These are phyloP conservation scores for Ogataea neopini DNA, from an alignment of 805 yeast genomes.

Conservation along the genomic window DNA sequence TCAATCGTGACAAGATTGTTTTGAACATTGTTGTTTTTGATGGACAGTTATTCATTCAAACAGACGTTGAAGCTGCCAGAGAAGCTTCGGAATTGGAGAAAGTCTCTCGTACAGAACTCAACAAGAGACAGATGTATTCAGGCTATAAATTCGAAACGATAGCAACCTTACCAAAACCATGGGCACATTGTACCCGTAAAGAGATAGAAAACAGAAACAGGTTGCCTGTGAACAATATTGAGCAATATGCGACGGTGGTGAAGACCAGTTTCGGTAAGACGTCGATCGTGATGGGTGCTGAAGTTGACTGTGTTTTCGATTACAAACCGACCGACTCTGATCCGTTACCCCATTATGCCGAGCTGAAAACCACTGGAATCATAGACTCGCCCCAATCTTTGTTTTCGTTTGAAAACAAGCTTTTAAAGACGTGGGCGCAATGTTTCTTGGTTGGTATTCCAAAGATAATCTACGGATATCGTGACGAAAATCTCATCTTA, in stretches of 20 bases:
- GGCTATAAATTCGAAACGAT: constrained; percentile 87
- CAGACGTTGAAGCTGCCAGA: constrained; percentile 35
- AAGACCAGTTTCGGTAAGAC: constrained; percentile 79
- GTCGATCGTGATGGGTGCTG: constrained; percentile 76
- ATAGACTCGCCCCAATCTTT: constrained; percentile 60
- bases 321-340: constrained; percentile 56
- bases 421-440: constrained; percentile 89
- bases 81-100: constrained; percentile 33
- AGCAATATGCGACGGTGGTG: constrained; percentile 80
- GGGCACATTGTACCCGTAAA: constrained; percentile 66
- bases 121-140: constrained; percentile 49
- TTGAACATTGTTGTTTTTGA: constrained; percentile 70
- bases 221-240: constrained; percentile 63
- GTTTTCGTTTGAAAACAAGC: constrained; percentile 68
- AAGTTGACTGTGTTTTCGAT: constrained; percentile 89
- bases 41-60: constrained; percentile 67
- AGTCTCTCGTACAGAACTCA: constrained; percentile 35
- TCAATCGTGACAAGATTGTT: constrained; percentile 54
- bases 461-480: constrained; percentile 80
- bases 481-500: constrained; percentile 70
- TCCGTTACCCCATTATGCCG: constrained; percentile 74
- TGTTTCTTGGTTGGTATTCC: constrained; percentile 85
- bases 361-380: constrained; percentile 70
- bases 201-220: constrained; percentile 67
- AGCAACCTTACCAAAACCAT: constrained; percentile 73